Conservation (phyloP, 805 yeast genomes). For the Candida methanosorbosa region DNA sequence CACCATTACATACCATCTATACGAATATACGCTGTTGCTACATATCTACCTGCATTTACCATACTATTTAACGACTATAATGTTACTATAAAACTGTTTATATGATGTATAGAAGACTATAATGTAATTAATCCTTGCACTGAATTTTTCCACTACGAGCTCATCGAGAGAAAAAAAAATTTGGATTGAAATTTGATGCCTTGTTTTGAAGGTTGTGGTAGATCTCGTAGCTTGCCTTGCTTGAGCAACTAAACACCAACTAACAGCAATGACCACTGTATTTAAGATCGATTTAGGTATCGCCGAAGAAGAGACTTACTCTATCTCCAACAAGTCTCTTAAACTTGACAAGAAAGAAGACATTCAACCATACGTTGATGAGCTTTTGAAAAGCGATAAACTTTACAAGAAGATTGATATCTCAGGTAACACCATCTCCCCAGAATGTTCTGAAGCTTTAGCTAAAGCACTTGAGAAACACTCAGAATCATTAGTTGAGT, state of each 20-base stretch:
- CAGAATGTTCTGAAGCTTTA: slow-evolving; percentile 72
- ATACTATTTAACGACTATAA: no score
- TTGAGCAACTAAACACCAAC: no score
- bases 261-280: slow-evolving; percentile 24
- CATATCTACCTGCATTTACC: no score
- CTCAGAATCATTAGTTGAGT: slow-evolving; percentile 45
- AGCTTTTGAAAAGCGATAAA: slow-evolving; percentile 30
- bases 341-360: slow-evolving; percentile 70
- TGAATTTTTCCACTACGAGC: no score
- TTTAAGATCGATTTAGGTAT: slow-evolving; percentile 29
- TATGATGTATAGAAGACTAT: no score
- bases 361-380: slow-evolving; percentile 59
- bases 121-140: no score
- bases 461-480: slow-evolving; percentile 43
- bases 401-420: slow-evolving; percentile 55
- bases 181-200: not conserved
- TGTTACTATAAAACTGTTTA: no score
- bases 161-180: no score
- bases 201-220: not conserved
- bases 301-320: slow-evolving; percentile 38
- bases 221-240: no score
- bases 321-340: slow-evolving; percentile 65
- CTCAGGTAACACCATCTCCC: slow-evolving; percentile 91
- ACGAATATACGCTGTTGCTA: no score
- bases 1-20: no score